Percentiles rank a stretch among this genome's conserved stretches.
Evolutionary conservation across 1,284 basidiomycete genomes (phyloP).

Genomic region (Pyrrhoderma noxium): DNA sequence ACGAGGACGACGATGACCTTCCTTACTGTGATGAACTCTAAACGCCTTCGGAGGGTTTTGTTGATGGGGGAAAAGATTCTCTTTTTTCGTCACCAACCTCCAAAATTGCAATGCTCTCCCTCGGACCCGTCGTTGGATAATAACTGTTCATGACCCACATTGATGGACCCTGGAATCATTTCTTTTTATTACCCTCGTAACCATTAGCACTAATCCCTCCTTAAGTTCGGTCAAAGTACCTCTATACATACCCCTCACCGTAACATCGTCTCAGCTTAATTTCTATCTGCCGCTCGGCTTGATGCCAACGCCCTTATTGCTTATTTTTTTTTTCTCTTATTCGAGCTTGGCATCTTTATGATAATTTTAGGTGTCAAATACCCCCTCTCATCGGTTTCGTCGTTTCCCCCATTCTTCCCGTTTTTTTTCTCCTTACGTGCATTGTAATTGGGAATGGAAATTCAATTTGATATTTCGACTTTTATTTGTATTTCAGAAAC

Average conservation of each 20-base stretch:
- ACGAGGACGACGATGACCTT: conserved; percentile 40
- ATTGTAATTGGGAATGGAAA: no score
- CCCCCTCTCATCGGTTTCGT: background rate
- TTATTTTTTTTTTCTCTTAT: background rate
- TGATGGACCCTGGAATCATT: no score
- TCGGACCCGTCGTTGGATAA: background rate
- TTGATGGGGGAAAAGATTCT: background rate
- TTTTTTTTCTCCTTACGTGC: background rate
- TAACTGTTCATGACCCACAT: background rate
- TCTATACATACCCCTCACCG: background rate
- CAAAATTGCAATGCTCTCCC: no score
- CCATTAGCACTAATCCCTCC: background rate
- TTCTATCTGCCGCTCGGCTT: background rate
- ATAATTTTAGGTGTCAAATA: conserved; percentile 11
- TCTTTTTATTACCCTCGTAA: background rate
- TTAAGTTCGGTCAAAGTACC: no score
- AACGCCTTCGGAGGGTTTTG: no score
- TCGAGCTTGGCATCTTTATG: conserved; percentile 1
- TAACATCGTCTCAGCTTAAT: background rate
- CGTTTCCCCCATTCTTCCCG: background rate
- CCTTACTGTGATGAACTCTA: conserved; percentile 51
- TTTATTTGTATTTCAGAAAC: no score
- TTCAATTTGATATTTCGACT: no score
- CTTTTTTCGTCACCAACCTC: no score
- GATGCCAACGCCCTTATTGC: background rate